phyloP scores from a whole-genome alignment of 768 basidiomycete genomes.

The Clathrus columnatus region DNA sequence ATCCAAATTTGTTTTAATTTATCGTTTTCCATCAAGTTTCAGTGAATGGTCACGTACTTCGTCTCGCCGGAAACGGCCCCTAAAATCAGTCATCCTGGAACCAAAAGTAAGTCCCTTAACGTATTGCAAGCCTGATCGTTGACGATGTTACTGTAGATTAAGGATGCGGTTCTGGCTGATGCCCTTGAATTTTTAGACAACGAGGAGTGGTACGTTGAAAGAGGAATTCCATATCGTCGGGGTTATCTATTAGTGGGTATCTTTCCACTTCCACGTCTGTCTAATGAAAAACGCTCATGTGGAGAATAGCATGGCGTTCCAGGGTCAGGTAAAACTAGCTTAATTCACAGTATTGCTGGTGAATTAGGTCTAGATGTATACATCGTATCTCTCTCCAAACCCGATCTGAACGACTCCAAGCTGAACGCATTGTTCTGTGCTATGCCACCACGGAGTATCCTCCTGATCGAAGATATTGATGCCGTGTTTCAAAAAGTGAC shows the following conservation, averaged over 20 bases:
- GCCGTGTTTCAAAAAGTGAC: slow-evolving; percentile 45
- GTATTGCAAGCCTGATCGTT: no score
- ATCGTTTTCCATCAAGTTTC: slow-evolving; percentile 1
- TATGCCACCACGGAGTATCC: slow-evolving; percentile 64
- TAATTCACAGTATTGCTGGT: slow-evolving; percentile 69
- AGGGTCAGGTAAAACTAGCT: slow-evolving; percentile 70
- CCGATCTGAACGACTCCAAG: slow-evolving; percentile 52
- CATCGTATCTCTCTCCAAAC: slow-evolving; percentile 56
- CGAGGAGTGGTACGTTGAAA: slow-evolving; percentile 60
- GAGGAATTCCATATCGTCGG: slow-evolving; percentile 68
- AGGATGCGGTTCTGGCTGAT: slow-evolving; percentile 57
- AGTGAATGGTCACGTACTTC: slow-evolving; percentile 47
- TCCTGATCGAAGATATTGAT: slow-evolving; percentile 81
- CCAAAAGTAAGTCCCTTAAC: slow-evolving; percentile 31
- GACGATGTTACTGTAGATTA: no score
- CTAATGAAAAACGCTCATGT: no score
- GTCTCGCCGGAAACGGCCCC: slow-evolving; percentile 53
- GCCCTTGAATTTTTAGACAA: slow-evolving; percentile 61
- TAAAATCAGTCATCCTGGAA: slow-evolving; percentile 62
- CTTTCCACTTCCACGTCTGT: not conserved
- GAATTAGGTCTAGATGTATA: slow-evolving; percentile 69
- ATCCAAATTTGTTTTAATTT: slow-evolving; percentile 1
- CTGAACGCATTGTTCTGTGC: slow-evolving; percentile 50
- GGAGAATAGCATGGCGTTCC: slow-evolving; percentile 52
- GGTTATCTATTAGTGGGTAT: slow-evolving; percentile 56